Evolutionary conservation across 73 alveolate species (phyloP), one percentile per base, ranked within the genome.

Genomic region (Breviolum minutum): DNA sequence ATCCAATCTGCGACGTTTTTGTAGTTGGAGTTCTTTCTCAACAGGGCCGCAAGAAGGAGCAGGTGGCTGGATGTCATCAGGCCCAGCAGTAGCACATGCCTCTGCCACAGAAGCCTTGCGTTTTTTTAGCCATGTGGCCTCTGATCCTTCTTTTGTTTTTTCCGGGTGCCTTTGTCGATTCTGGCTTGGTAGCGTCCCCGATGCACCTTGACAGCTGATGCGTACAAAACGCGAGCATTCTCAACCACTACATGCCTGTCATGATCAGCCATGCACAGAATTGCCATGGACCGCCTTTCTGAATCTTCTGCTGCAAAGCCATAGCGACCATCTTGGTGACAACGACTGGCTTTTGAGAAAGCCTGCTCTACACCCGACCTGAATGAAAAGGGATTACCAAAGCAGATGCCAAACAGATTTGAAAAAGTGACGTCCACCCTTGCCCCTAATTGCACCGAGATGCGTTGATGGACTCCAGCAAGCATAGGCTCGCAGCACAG

Each of bases 321-420:
- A 48, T 40, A 80, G 69, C 89, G 64, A 9, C 89, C 89, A 17
- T 30, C 69, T 8, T 80, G 89, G 20, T 12, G 30, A 79, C 95
- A 86, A 2, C 95, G 79, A n/a, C 63, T 79, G 26, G 77, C 94
- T 63, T 85, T 85, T 8, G 80, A 62, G 62, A 85, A 85, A 40
- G 27, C n/a, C 27, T 85, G 94, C 80, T 85, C 94, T 54, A 85
- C 94, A 19, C 94, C 94, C 61, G 94, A 85, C 80, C 94, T 85
- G 74, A 27, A 60, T 3, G 54, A 2, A 40, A 3, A 40, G 54
- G 54, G 54, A 40, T 40, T 3, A 40, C 54, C 54, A 40, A 2
- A 40, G 54, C 3, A 40, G 54, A 40, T 40, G 54, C 54, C 54
- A 40, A 40, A 40, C 54, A 40, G 54, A 3, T 40, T n/a, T n/a